Evolutionary conservation across 2,329 filamentous ascomycete genomes (phyloP).

Genomic region (Colletotrichum sp.): DNA sequence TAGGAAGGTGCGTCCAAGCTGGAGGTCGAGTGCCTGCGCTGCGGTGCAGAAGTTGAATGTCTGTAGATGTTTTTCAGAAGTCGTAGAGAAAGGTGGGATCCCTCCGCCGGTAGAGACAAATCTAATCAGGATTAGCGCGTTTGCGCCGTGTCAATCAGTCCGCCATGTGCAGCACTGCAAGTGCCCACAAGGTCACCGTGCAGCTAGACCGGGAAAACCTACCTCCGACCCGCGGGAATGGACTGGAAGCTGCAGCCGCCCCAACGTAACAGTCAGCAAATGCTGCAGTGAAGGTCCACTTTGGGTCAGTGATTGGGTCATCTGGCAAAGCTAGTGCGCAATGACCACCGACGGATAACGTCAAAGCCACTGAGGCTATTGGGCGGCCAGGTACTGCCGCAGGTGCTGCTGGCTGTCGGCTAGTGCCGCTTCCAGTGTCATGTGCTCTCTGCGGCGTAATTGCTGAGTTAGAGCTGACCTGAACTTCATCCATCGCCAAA

Average conservation of each 20-base stretch:
- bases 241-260: background rate
- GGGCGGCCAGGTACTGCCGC: background rate
- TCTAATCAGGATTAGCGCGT: constrained; percentile 19
- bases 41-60: background rate
- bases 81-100: constrained; percentile 22
- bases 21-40: background rate
- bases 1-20: background rate
- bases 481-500: background rate
- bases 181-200: background rate
- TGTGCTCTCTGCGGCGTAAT: constrained; percentile 13
- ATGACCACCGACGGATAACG: constrained; percentile 17
- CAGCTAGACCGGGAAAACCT: background rate
- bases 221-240: background rate
- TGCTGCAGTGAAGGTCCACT: background rate
- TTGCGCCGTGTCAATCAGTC: constrained; percentile 14
- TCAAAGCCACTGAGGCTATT: constrained; percentile 12
- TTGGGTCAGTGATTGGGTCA: constrained; percentile 2
- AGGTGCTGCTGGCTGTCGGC: background rate
- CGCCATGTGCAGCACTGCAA: background rate
- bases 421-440: constrained; percentile 15
- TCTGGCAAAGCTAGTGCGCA: background rate
- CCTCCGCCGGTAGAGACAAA: constrained; percentile 14
- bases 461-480: background rate
- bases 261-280: background rate
- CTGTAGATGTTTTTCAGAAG: constrained; percentile 19